Base-by-base conservation (phyloP, 2,329 filamentous ascomycete genomes). In the Paraconiothyrium brasiliense region DNA sequence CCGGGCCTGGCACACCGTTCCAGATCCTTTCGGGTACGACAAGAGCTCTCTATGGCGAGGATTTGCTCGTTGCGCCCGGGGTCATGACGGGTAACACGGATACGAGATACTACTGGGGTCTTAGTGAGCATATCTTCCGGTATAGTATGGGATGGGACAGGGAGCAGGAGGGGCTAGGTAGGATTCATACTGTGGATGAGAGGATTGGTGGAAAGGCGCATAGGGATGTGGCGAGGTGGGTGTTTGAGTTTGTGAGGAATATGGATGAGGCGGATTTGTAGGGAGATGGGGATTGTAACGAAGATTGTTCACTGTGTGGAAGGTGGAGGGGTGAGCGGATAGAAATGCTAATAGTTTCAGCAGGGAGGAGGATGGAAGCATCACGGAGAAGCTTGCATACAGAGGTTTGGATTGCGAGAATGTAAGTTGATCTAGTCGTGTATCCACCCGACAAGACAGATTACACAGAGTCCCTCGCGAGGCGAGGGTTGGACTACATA, bases 41-140 rank as follows among this genome's bases (percentile, higher is more conserved):
- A 0, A 75, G 80, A 10, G 80, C 80, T 0, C 62, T 83, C 2
- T 82, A 82, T 57, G 81, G 80, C 11, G 73, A 79, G 35, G 74
- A 80, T 0, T 68, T 82, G 1, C 63, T 82, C 3, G 75, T 78
- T 6, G 67, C 72, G 1, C 75, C 76, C 0, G 76, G 76, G 0
- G 79, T 85, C 54, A 84, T 84, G 82, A 84, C 83, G 0, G 84
- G 83, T 0, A 86, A 86, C 55, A 85, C 84, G 0, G 84, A 86
- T 60, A 86, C 84, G 1, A 71, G 79, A 3, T 84, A 84, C 64
- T 86, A 85, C 66, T 86, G 84, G 84, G 72, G 78, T 43, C 63
- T 85, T 62, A 82, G 83, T n/a, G 78, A 80, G 62, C 82, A 85
- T 57, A 85, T 86, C 9, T 86, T 84, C 66, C 76, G 84, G 1